Evolutionary conservation across 768 basidiomycete genomes (phyloP).

Genomic region (Dentipellis sp.): DNA sequence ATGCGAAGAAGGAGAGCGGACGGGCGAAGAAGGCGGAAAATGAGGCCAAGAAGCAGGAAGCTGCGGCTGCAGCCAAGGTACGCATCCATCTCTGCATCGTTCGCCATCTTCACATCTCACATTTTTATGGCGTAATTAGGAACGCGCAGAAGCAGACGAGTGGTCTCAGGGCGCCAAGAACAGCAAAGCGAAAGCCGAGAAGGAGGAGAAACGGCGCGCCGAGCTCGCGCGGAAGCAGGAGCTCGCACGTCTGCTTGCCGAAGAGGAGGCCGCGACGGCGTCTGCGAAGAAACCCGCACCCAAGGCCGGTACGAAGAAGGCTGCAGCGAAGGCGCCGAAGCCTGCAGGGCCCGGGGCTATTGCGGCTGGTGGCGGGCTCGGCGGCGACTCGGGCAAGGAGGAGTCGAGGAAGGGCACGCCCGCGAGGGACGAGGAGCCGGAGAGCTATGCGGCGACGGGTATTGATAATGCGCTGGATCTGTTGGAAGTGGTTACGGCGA

Average conservation of each 20-base stretch:
- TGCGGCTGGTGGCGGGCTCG: constrained; percentile 57
- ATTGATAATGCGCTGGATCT: constrained; percentile 88
- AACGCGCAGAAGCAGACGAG: constrained; percentile 55
- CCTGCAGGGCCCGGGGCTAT: constrained; percentile 83
- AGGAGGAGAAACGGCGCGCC: constrained; percentile 72
- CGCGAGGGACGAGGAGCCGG: constrained; percentile 32
- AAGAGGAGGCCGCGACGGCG: constrained; percentile 59
- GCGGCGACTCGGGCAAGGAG: constrained; percentile 17
- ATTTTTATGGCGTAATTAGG: constrained; percentile 33
- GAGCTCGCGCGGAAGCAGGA: constrained; percentile 84
- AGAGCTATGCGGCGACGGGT: constrained; percentile 77
- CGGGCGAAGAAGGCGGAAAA: constrained; percentile 90
- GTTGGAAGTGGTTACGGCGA: constrained; percentile 80
- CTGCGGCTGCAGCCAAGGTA: constrained; percentile 53
- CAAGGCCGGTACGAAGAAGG: constrained; percentile 55
- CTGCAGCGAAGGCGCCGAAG: constrained; percentile 32
- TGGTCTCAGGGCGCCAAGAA: constrained; percentile 65
- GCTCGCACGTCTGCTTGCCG: constrained; percentile 76
- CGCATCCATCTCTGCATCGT: constrained; percentile 2
- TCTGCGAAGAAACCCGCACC: constrained; percentile 48
- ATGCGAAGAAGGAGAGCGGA: constrained; percentile 89
- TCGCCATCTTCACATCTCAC: background rate
- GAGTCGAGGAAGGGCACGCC: constrained; percentile 16
- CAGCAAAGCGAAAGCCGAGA: constrained; percentile 61
- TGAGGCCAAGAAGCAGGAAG: constrained; percentile 69